Base-by-base conservation (phyloP, 148 eudicot genomes). In the Tetragonia tetragonoides region DNA sequence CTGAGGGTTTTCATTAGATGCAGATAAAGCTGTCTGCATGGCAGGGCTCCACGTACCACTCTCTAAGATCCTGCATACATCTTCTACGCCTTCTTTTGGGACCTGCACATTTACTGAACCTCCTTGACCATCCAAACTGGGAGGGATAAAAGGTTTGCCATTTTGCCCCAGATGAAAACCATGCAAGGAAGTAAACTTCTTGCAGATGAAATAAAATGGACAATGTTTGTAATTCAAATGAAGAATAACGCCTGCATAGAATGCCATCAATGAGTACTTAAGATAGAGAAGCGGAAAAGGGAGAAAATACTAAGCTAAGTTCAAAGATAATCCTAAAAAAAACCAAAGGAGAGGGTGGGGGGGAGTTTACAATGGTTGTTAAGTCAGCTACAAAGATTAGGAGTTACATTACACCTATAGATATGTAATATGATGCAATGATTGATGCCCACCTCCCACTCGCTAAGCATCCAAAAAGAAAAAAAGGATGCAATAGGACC, bases 31-130 rank as follows among this genome's bases (percentile, higher is more conserved):
- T 40, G 77, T 76, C 85, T 93, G 97, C 54, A 88, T 21, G 44
- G 90, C 77, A 74, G 93, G 90, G 74, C 94, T 90, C 99, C 99
- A 95, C 69, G 86, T 79, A 72, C 90, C 86, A 79, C 88, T 85
- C 78, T 89, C 92, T 78, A 95, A 76, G 62, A 95, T 90, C 81
- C 49, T 75, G 81, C 92, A 90, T 73, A 90, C 88, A 79, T 86
- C 82, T 62, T 90, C 89, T 21, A 91, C 84, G 39, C 70, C 81
- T 70, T 84, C 81, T 63, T 68, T 85, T 46, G 62, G 60, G 40
- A 72, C 83, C n/a, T 84, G 84, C n/a, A 77, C 40, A 68, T 49
- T 81, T 41, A 70, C 87, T 14, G 53, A 60, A 76, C 67, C 77
- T 79, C 85, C 86, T 49, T 69, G 51, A 78, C 73, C 75, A 70